A percentile compares a stretch with the other conserved stretches of the same genome.
These are phyloP conservation scores for Trematosphaeria pertusa DNA, from an alignment of 2,329 filamentous ascomycete species.

Conservation along the genomic window DNA sequence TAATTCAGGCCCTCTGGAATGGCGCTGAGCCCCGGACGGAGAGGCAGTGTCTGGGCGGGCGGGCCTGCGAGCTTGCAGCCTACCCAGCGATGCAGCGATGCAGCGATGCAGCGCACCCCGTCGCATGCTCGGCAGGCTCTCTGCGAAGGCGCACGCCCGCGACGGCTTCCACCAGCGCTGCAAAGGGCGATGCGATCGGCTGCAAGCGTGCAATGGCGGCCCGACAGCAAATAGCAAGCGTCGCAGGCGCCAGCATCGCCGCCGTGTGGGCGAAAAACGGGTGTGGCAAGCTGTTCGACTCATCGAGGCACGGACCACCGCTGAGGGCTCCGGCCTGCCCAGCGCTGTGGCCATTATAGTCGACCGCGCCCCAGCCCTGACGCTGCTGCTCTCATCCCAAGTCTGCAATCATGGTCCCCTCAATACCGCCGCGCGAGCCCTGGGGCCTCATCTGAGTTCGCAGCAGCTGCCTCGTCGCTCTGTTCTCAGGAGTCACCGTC, in stretches of 20 bases:
- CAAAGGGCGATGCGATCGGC: background rate
- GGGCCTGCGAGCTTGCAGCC: slow-evolving; percentile 3
- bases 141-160: background rate
- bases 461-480: slow-evolving; percentile 19
- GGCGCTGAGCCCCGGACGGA: slow-evolving; percentile 8
- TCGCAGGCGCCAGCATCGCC: background rate
- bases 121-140: background rate
- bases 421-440: slow-evolving; percentile 39
- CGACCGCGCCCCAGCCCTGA: background rate
- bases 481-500: slow-evolving; percentile 29
- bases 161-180: background rate
- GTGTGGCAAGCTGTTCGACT: background rate
- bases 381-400: background rate
- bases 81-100: slow-evolving; percentile 1
- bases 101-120: background rate
- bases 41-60: slow-evolving; percentile 6
- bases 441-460: slow-evolving; percentile 39
- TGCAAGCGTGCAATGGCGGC: background rate
- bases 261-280: background rate
- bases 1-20: slow-evolving; percentile 1
- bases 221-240: background rate
- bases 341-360: background rate
- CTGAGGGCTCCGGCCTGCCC: background rate
- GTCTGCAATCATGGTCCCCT: slow-evolving; percentile 39
- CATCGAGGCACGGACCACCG: background rate